phyloP scores from a whole-genome alignment of 1,139 yeast genomes.

The Debaryomycetaceae sp. region DNA sequence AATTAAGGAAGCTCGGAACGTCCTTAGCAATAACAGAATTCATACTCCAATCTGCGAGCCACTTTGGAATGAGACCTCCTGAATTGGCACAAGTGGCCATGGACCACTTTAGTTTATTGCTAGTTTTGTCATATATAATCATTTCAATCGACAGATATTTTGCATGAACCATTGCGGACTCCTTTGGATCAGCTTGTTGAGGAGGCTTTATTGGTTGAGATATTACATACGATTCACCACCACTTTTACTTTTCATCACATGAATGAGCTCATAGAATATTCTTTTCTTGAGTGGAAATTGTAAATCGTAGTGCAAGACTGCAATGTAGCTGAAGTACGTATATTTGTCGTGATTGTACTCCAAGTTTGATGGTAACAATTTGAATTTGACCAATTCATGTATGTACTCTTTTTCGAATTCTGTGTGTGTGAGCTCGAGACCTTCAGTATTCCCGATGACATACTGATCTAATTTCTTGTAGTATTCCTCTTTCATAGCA shows the following conservation, averaged over 20 bases:
- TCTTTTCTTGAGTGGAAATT: conserved; percentile 45
- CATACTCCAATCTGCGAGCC: conserved; percentile 55
- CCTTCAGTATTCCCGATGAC: conserved; percentile 17
- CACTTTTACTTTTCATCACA: conserved; percentile 29
- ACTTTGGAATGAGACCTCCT: conserved; percentile 63
- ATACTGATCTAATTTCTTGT: conserved; percentile 12
- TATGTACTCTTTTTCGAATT: conserved; percentile 32
- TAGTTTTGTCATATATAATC: conserved; percentile 35
- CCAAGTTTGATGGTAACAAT: conserved; percentile 9
- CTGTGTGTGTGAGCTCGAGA: conserved; percentile 27
- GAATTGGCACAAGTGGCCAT: conserved; percentile 67
- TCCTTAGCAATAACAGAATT: conserved; percentile 61
- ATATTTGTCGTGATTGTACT: neutral
- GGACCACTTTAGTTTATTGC: conserved; percentile 50
- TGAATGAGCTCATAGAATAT: conserved; percentile 61
- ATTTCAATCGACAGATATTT: conserved; percentile 60
- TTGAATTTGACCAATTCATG: conserved; percentile 26
- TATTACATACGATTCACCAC: conserved; percentile 43
- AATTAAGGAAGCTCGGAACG: conserved; percentile 59
- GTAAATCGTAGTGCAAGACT: conserved; percentile 45
- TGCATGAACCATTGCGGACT: conserved; percentile 30
- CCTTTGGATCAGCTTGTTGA: conserved; percentile 14
- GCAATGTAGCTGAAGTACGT: conserved; percentile 13
- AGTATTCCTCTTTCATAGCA: conserved; percentile 12
- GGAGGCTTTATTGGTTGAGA: conserved; percentile 36